Percentiles rank a stretch among this genome's conserved stretches.
Conservation (phyloP, 805 yeast species). For the Candida piceae region DNA sequence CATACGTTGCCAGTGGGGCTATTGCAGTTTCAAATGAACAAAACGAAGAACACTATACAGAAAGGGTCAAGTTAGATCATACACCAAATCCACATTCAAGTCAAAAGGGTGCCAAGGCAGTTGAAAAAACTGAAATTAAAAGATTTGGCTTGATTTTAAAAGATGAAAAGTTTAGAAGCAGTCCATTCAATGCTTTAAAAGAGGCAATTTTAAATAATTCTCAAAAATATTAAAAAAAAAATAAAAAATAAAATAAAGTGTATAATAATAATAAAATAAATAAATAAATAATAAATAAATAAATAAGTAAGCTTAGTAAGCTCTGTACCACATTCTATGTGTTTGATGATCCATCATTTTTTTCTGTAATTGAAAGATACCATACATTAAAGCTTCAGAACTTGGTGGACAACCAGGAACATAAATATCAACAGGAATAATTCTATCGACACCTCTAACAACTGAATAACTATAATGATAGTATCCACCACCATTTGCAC, state of each 20-base stretch:
- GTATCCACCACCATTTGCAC: constrained; percentile 93
- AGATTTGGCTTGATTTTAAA: constrained; percentile 56
- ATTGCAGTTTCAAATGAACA: background rate
- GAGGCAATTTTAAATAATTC: constrained; percentile 42
- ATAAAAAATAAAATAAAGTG: too few species aligned
- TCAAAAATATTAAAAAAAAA: constrained; percentile 6
- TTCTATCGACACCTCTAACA: constrained; percentile 84
- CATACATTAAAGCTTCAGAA: constrained; percentile 86
- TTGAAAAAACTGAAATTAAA: constrained; percentile 53
- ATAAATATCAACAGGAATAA: constrained; percentile 83
- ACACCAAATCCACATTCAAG: constrained; percentile 30
- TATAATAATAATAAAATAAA: background rate
- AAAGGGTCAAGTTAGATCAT: constrained; percentile 32
- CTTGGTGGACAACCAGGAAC: constrained; percentile 95
- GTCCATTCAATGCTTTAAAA: constrained; percentile 63
- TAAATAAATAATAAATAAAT: background rate
- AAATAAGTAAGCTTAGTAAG: constrained; percentile 20
- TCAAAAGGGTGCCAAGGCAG: constrained; percentile 41
- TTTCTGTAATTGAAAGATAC: constrained; percentile 83
- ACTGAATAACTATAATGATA: constrained; percentile 87
- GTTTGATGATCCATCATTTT: constrained; percentile 80
- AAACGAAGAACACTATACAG: background rate
- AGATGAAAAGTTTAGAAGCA: constrained; percentile 47
- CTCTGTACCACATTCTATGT: constrained; percentile 83
- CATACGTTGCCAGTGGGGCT: constrained; percentile 20